A percentile compares a stretch with the other conserved stretches of the same genome.
Evolutionary conservation across 2,329 filamentous ascomycete genomes (phyloP).

Genomic region (Metarhizium anisopliae): DNA sequence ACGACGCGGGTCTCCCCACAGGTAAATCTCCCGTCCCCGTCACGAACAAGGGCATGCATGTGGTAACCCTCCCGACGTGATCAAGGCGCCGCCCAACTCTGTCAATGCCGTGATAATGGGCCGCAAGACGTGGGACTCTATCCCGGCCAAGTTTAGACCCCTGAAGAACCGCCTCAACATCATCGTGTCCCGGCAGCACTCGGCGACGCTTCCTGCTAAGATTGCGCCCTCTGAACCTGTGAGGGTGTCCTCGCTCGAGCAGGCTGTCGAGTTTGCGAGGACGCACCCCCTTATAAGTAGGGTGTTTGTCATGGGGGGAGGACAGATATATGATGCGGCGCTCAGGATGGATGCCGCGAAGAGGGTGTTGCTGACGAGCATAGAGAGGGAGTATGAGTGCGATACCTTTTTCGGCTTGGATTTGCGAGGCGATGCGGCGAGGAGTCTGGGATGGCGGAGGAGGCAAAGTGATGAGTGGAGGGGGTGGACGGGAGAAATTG

Average conservation of each 20-base stretch:
- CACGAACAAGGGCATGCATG: too few relatives aligned
- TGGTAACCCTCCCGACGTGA: too few relatives aligned
- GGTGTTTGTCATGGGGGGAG: slow-evolving; percentile 85
- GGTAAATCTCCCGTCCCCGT: slow-evolving; percentile 17
- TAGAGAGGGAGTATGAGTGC: slow-evolving; percentile 62
- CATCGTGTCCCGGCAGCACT: slow-evolving; percentile 56
- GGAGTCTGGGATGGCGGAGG: slow-evolving; percentile 43
- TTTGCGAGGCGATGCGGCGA: slow-evolving; percentile 30
- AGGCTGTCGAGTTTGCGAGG: slow-evolving; percentile 42
- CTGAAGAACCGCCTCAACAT: slow-evolving; percentile 75
- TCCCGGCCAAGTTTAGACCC: slow-evolving; percentile 70
- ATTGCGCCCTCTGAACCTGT: slow-evolving; percentile 34
- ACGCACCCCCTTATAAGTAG: slow-evolving; percentile 36
- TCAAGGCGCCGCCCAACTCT: slow-evolving; percentile 22
- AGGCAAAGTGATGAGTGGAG: slow-evolving; percentile 43
- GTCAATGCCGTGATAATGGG: slow-evolving; percentile 89
- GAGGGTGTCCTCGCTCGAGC: slow-evolving; percentile 48
- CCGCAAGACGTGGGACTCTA: slow-evolving; percentile 91
- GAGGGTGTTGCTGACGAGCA: slow-evolving; percentile 60
- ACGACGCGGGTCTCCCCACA: slow-evolving; percentile 56
- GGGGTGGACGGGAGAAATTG: slow-evolving; percentile 54
- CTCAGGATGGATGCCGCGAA: slow-evolving; percentile 49
- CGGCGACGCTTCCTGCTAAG: slow-evolving; percentile 1
- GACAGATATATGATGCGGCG: slow-evolving; percentile 70
- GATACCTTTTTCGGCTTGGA: slow-evolving; percentile 65